Conservation (phyloP, 192 early-diverging fungal species). For the Coemansia sp. region DNA sequence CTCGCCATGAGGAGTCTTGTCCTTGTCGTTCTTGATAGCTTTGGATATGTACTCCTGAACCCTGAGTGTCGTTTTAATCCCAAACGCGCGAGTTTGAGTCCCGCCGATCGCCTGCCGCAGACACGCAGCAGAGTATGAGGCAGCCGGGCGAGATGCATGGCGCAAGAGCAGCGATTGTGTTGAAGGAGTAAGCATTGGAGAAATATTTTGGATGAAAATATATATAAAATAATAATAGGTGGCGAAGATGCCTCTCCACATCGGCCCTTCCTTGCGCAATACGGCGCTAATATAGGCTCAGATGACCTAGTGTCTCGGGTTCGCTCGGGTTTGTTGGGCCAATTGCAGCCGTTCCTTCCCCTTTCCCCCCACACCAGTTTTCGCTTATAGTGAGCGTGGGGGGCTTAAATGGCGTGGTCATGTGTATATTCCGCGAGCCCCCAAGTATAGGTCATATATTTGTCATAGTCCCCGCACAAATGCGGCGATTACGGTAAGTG, state of each 20-base stretch:
- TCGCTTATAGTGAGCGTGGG: slow-evolving; percentile 6
- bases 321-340: background rate
- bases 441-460: slow-evolving; percentile 1
- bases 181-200: slow-evolving; percentile 9
- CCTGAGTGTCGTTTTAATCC: slow-evolving; percentile 52
- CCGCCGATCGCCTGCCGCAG: slow-evolving; percentile 8
- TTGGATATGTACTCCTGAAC: slow-evolving; percentile 51
- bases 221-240: background rate
- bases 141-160: slow-evolving; percentile 1
- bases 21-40: slow-evolving; percentile 22
- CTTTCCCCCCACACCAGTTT: background rate
- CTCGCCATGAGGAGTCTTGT: slow-evolving; percentile 6
- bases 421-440: background rate
- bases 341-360: background rate
- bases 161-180: slow-evolving; percentile 14
- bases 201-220: background rate
- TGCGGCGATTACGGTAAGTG: slow-evolving; percentile 7
- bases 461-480: background rate
- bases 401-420: slow-evolving; percentile 10
- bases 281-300: background rate
- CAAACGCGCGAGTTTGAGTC: slow-evolving; percentile 39
- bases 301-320: background rate
- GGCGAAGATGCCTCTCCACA: background rate
- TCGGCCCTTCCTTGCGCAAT: background rate
- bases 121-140: background rate